Conservation (phyloP, 179 eudicot genomes). For the Vitellaria paradoxa region DNA sequence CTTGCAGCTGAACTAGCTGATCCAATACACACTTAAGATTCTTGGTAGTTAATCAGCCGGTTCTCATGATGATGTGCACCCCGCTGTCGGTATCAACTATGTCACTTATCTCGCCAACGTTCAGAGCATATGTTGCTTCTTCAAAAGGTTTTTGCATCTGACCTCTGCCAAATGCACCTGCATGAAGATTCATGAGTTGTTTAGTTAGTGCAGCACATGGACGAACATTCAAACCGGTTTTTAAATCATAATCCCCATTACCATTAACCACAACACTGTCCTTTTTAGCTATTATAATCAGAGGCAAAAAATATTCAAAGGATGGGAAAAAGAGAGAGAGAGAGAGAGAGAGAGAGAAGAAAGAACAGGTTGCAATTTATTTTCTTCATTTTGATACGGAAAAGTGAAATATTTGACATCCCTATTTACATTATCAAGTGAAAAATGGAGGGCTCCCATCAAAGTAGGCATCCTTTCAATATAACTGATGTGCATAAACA, state of each 20-base stretch:
- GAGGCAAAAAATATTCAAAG: too few species aligned
- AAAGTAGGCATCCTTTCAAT: too few species aligned
- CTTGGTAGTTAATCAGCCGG: slow-evolving; percentile 39
- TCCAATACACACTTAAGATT: not conserved
- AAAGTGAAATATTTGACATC: not conserved
- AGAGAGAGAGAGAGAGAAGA: not conserved
- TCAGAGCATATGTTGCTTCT: slow-evolving; percentile 75
- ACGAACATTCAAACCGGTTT: not conserved
- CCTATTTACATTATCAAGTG: too few species aligned
- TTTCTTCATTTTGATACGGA: not conserved
- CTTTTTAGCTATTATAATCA: too few species aligned
- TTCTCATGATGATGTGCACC: slow-evolving; percentile 80
- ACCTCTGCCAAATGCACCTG: slow-evolving; percentile 82
- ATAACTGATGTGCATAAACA: not conserved
- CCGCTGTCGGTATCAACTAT: slow-evolving; percentile 96
- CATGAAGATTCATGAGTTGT: slow-evolving; percentile 4
- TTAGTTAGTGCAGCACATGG: not conserved
- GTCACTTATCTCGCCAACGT: slow-evolving; percentile 85
- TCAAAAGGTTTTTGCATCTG: slow-evolving; percentile 98
- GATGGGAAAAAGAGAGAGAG: not conserved
- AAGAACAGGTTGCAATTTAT: not conserved
- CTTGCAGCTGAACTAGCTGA: not conserved
- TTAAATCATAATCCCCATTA: not conserved
- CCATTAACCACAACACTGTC: too few species aligned
- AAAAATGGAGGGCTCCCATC: not conserved